These are phyloP conservation scores for Phoenix dactylifera DNA, from an alignment of 176 grass and related monocot species.

Conservation along the genomic window DNA sequence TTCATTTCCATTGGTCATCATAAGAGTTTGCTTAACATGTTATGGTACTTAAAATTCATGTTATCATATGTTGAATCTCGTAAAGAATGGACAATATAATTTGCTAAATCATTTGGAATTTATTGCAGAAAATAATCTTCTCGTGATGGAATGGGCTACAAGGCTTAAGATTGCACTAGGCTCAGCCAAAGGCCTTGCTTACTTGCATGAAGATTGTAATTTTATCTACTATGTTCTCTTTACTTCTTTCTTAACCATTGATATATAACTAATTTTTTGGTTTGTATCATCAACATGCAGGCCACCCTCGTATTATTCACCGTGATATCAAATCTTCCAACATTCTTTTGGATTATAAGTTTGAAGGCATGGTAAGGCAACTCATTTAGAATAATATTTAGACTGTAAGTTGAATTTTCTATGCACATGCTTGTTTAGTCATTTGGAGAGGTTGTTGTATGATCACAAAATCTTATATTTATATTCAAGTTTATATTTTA, in stretches of 20 bases:
- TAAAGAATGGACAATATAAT: too few relatives aligned
- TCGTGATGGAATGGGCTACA: conserved; percentile 8
- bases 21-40: background rate
- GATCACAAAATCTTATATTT: too few relatives aligned
- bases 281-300: background rate
- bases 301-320: conserved; percentile 43
- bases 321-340: conserved; percentile 66
- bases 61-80: too few relatives aligned
- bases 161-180: conserved; percentile 19
- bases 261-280: background rate
- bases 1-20: background rate
- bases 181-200: conserved; percentile 14
- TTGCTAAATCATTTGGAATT: too few relatives aligned
- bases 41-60: too few relatives aligned
- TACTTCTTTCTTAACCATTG: background rate
- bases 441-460: too few relatives aligned
- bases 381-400: background rate
- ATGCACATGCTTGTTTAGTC: too few relatives aligned
- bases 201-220: conserved; percentile 19
- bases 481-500: too few relatives aligned
- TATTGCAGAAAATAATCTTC: background rate
- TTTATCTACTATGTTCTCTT: background rate
- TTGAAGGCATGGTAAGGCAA: conserved; percentile 52
- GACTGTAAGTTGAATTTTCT: too few relatives aligned
- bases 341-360: conserved; percentile 61